Evolutionary conservation across 192 early-diverging fungal species (phyloP).

Genomic region (Chytriomyces sp.): DNA sequence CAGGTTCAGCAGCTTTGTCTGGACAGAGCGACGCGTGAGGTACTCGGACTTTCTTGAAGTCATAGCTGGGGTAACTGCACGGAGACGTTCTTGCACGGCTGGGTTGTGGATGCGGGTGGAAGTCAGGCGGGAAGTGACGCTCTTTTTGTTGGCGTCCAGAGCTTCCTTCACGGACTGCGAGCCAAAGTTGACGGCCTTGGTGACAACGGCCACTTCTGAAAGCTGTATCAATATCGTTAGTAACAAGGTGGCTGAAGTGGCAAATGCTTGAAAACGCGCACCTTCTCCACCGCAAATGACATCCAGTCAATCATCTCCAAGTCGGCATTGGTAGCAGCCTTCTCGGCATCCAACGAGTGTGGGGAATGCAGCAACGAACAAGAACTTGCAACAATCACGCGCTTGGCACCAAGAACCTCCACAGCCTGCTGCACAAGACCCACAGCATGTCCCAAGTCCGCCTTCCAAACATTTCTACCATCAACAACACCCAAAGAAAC

Average conservation of each 20-base stretch:
- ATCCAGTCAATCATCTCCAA: constrained; percentile 89
- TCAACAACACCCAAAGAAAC: constrained; percentile 89
- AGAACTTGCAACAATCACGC: constrained; percentile 85
- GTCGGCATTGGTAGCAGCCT: constrained; percentile 57
- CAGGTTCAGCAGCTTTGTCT: constrained; percentile 78
- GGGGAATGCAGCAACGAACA: constrained; percentile 94
- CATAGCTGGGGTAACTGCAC: constrained; percentile 68
- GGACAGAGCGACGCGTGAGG: constrained; percentile 69
- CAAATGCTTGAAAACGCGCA: not conserved
- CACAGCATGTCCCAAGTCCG: constrained; percentile 78
- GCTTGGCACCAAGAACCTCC: constrained; percentile 67
- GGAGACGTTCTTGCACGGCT: constrained; percentile 67
- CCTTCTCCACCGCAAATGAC: constrained; percentile 91
- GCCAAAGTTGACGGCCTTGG: constrained; percentile 60
- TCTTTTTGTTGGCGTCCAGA: constrained; percentile 72
- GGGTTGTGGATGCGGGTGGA: constrained; percentile 85
- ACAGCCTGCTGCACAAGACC: constrained; percentile 70
- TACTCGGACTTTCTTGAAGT: constrained; percentile 80
- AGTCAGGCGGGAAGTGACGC: constrained; percentile 64
- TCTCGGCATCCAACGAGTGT: constrained; percentile 79
- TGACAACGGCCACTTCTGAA: constrained; percentile 76
- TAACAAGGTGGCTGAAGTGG: not conserved
- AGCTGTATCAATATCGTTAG: constrained; percentile 29
- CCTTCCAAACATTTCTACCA: constrained; percentile 98
- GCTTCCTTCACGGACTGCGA: constrained; percentile 66